These are phyloP conservation scores for Zalerion maritima DNA, from an alignment of 495 filamentous ascomycete genomes.

Conservation along the genomic window DNA sequence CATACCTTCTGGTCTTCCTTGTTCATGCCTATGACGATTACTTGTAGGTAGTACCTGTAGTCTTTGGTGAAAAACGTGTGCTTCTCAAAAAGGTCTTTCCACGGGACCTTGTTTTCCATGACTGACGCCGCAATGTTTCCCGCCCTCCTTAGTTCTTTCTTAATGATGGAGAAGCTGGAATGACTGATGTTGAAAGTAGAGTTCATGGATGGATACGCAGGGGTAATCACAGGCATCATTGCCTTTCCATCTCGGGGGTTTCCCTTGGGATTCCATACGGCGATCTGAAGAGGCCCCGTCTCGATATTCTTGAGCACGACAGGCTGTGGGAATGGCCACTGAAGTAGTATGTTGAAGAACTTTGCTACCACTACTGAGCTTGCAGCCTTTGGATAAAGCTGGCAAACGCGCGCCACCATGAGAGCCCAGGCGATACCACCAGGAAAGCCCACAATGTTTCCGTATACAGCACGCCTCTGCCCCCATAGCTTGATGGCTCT, in stretches of 20 bases:
- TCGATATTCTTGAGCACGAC: slow-evolving; percentile 82
- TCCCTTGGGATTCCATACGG: slow-evolving; percentile 91
- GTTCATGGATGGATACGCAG: slow-evolving; percentile 92
- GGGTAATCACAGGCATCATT: slow-evolving; percentile 96
- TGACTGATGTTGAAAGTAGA: slow-evolving; percentile 83
- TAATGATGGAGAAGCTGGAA: slow-evolving; percentile 73
- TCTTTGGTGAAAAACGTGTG: slow-evolving; percentile 85
- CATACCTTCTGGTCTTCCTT: slow-evolving; percentile 76
- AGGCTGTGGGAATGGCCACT: slow-evolving; percentile 89
- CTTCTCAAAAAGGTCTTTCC: slow-evolving; percentile 77
- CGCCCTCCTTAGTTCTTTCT: slow-evolving; percentile 66
- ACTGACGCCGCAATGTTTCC: slow-evolving; percentile 70
- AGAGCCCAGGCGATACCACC: slow-evolving; percentile 97
- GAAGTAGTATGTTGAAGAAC: slow-evolving; percentile 83
- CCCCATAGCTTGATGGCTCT: slow-evolving; percentile 95
- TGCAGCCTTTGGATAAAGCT: slow-evolving; percentile 88
- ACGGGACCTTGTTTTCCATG: slow-evolving; percentile 52
- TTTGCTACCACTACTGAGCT: slow-evolving; percentile 73
- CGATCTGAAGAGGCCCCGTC: slow-evolving; percentile 60
- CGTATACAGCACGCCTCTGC: slow-evolving; percentile 81
- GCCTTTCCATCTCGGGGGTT: no score
- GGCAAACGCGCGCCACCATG: slow-evolving; percentile 88
- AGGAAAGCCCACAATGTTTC: slow-evolving; percentile 89
- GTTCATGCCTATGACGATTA: slow-evolving; percentile 71
- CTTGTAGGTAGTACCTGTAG: slow-evolving; percentile 87